Percentiles rank a stretch among this genome's conserved stretches.
These are phyloP conservation scores for Auriscalpium microsporum DNA, from an alignment of 768 basidiomycete species.

Conservation along the genomic window DNA sequence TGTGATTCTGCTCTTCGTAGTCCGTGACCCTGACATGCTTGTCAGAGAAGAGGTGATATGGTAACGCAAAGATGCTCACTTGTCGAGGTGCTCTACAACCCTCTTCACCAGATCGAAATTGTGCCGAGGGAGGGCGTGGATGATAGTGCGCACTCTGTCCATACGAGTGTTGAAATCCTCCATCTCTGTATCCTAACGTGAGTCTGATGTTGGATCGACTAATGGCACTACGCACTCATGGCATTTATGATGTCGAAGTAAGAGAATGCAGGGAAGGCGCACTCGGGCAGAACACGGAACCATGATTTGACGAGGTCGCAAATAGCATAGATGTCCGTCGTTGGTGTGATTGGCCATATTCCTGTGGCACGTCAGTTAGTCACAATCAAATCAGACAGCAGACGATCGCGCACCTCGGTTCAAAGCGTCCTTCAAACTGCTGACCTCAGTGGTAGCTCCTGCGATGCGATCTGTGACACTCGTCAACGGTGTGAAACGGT, in stretches of 20 bases:
- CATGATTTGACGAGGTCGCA: conserved; percentile 80
- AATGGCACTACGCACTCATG: conserved; percentile 39
- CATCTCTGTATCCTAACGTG: conserved; percentile 36
- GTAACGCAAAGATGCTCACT: conserved; percentile 27
- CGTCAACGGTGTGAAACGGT: background rate
- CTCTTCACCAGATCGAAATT: conserved; percentile 77
- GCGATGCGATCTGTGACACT: conserved; percentile 63
- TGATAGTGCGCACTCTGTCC: conserved; percentile 51
- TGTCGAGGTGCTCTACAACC: conserved; percentile 78
- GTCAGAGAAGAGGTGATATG: background rate
- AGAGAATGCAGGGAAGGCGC: conserved; percentile 61
- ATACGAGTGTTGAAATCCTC: conserved; percentile 64
- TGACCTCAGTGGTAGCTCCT: conserved; percentile 65
- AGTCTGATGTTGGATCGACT: background rate
- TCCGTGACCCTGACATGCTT: conserved; percentile 59
- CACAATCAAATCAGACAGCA: background rate
- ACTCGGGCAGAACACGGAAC: conserved; percentile 77
- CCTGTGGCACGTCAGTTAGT: conserved; percentile 26
- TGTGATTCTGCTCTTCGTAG: conserved; percentile 82
- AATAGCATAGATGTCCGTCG: conserved; percentile 73
- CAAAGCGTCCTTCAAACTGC: conserved; percentile 61
- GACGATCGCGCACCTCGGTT: conserved; percentile 45
- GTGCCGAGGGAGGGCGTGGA: conserved; percentile 59
- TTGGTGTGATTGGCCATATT: conserved; percentile 48
- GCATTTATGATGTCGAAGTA: conserved; percentile 65